These are phyloP conservation scores for Entelexis sorbosivorans DNA, from an alignment of 1,139 yeast species.

Conservation along the genomic window DNA sequence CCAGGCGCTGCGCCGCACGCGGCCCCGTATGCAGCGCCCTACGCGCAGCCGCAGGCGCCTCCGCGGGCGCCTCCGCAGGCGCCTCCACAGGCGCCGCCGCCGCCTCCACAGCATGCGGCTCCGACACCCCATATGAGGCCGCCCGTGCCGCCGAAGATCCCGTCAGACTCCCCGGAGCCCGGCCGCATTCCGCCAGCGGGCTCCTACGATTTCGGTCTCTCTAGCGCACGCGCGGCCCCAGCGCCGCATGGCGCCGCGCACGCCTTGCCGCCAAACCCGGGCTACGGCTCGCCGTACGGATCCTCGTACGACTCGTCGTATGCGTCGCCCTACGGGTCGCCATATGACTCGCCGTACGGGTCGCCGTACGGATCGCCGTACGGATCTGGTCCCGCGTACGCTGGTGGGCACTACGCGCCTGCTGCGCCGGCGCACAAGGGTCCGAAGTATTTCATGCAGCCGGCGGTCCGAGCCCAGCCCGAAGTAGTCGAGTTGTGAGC, in stretches of 20 bases:
- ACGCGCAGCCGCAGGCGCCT: neutral
- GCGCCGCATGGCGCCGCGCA: neutral
- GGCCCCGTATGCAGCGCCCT: neutral
- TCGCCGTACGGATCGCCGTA: neutral
- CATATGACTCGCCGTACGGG: neutral
- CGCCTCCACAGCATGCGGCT: neutral
- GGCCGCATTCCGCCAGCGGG: slow-evolving; percentile 1
- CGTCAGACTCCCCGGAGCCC: neutral
- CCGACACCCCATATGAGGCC: neutral
- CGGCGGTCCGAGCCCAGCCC: neutral
- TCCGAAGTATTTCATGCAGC: slow-evolving; percentile 1
- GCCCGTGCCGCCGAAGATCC: neutral
- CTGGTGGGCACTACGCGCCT: neutral
- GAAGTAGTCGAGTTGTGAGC: neutral
- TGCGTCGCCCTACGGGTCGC: neutral
- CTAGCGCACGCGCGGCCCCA: neutral
- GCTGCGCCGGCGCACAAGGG: neutral
- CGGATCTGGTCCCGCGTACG: neutral
- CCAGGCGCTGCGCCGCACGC: too few species aligned
- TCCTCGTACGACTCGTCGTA: neutral
- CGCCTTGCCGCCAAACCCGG: neutral
- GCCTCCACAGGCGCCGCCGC: neutral
- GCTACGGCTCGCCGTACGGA: neutral
- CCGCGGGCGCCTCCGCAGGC: neutral
- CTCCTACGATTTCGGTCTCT: neutral